phyloP scores from a whole-genome alignment of 1,139 yeast genomes.

The Suhomyces ambrosiae region DNA sequence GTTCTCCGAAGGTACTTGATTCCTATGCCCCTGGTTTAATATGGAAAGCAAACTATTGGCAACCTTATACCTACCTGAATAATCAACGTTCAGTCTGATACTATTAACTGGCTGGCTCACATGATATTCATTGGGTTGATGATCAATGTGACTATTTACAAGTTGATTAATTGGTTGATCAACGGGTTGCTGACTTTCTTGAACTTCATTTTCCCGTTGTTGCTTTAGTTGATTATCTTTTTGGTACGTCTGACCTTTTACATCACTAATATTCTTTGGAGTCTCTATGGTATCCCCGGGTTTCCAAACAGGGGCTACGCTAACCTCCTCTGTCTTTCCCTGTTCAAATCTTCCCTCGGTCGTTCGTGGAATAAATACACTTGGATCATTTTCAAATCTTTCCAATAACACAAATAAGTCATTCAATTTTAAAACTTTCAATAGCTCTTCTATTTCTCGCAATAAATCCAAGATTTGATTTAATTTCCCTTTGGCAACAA shows the following conservation, averaged over 20 bases:
- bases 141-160: background rate
- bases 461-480: conserved; percentile 23
- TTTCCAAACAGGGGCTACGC: too few relatives aligned
- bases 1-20: background rate
- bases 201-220: background rate
- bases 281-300: too few relatives aligned
- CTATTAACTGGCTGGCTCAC: background rate
- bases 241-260: background rate
- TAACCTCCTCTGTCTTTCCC: background rate
- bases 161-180: background rate
- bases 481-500: conserved; percentile 28
- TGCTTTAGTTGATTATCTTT: background rate
- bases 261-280: too few relatives aligned
- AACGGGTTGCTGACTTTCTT: background rate
- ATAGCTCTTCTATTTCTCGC: conserved; percentile 13
- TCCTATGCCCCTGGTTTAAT: background rate
- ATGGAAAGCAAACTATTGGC: background rate
- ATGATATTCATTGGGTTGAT: background rate
- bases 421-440: conserved; percentile 8
- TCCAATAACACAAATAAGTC: conserved; percentile 5
- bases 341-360: background rate
- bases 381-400: conserved; percentile 4
- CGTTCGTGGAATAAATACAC: background rate
- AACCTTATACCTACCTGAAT: background rate
- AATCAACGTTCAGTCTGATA: background rate